These are phyloP conservation scores for Skeletonema marinoi DNA, from an alignment of 108 stramenopile genomes.

Conservation along the genomic window DNA sequence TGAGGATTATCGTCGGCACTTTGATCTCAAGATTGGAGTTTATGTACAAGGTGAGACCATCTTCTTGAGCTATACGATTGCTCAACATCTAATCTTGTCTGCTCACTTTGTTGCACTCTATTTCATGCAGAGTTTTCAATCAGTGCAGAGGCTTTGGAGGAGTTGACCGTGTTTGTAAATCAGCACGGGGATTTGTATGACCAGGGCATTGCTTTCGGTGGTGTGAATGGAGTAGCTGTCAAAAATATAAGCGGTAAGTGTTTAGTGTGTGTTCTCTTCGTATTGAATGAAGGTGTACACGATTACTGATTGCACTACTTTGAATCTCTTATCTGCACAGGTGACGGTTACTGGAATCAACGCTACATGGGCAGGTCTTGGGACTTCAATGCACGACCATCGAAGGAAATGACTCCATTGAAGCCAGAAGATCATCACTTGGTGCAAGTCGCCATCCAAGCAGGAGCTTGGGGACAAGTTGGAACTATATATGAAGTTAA, in stretches of 20 bases:
- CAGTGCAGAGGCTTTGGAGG: conserved; percentile 50
- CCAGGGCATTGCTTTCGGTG: conserved; percentile 63
- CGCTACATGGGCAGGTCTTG: conserved; percentile 51
- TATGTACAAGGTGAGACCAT: conserved; percentile 59
- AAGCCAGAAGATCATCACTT: conserved; percentile 56
- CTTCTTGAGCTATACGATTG: not conserved
- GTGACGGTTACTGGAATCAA: conserved; percentile 60
- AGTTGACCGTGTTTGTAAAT: conserved; percentile 48
- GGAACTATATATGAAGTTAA: conserved; percentile 48
- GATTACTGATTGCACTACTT: not conserved
- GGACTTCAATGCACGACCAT: conserved; percentile 50
- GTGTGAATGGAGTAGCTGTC: conserved; percentile 54
- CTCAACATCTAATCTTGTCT: not conserved
- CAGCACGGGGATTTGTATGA: conserved; percentile 50
- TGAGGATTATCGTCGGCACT: conserved; percentile 56
- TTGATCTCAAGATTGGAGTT: conserved; percentile 60
- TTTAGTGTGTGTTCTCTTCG: not conserved
- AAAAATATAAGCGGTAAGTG: conserved; percentile 27
- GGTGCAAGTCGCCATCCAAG: conserved; percentile 55
- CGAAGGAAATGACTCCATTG: conserved; percentile 48
- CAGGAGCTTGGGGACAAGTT: conserved; percentile 55
- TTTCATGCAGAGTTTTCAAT: conserved; percentile 56
- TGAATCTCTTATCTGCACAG: not conserved
- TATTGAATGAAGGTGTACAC: not conserved
- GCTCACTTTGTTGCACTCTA: not conserved